Evolutionary conservation across 148 eudicot species (phyloP).

Genomic region (Suaeda aralocaspica): DNA sequence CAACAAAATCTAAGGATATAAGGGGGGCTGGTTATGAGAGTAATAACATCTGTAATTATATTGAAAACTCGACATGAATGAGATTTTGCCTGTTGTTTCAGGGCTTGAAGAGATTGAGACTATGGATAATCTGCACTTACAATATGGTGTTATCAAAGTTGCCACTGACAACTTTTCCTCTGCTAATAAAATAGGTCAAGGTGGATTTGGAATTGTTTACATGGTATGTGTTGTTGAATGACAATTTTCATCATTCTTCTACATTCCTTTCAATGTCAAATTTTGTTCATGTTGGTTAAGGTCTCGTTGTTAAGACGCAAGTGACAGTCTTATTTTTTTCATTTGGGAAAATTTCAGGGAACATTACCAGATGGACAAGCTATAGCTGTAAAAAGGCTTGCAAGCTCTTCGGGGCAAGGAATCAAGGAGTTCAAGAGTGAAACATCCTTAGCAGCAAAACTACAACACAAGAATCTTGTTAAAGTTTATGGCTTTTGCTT

Average conservation of each 20-base stretch:
- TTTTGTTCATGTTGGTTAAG: background rate
- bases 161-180: slow-evolving; percentile 29
- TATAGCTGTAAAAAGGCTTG: slow-evolving; percentile 31
- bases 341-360: slow-evolving; percentile 2
- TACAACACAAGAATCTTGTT: slow-evolving; percentile 31
- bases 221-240: slow-evolving; percentile 16
- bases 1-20: background rate
- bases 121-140: slow-evolving; percentile 27
- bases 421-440: slow-evolving; percentile 21
- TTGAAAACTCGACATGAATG: background rate
- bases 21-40: background rate
- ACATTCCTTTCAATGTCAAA: background rate
- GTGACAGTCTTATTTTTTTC: background rate
- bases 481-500: slow-evolving; percentile 24
- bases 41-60: background rate
- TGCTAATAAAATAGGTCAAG: slow-evolving; percentile 27
- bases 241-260: background rate
- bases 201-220: slow-evolving; percentile 33
- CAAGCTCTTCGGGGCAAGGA: slow-evolving; percentile 14
- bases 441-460: slow-evolving; percentile 23
- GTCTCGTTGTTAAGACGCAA: too few relatives aligned
- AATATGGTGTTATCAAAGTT: slow-evolving; percentile 21
- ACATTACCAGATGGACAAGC: slow-evolving; percentile 20
- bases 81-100: background rate
- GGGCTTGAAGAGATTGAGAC: slow-evolving; percentile 27